phyloP scores from a whole-genome alignment of 352 stramenopile genomes.

The Thalassiosira tumida region DNA sequence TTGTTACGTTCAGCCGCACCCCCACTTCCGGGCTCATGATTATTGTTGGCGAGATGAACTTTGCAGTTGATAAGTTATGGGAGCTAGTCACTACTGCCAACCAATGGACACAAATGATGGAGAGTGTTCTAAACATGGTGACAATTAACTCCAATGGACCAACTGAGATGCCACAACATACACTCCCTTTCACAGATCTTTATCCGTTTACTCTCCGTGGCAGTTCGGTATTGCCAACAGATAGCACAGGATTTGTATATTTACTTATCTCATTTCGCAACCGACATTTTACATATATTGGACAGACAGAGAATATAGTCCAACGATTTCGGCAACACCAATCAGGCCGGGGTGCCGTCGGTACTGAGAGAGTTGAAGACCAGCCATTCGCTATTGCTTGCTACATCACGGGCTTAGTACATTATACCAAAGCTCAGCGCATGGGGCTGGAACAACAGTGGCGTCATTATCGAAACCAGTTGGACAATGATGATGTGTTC shows the following conservation, averaged over 20 bases:
- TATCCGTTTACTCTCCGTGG: conserved; percentile 18
- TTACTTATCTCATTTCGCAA: not conserved
- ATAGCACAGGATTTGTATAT: conserved; percentile 25
- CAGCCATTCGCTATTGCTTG: conserved; percentile 3
- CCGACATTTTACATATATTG: conserved; percentile 3
- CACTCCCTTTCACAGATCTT: not conserved
- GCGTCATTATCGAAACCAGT: not conserved
- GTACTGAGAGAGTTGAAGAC: not conserved
- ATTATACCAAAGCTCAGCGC: not conserved
- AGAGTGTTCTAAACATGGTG: conserved; percentile 20
- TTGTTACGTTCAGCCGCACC: conserved; percentile 24
- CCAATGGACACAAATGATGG: conserved; percentile 36
- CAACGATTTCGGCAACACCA: conserved; percentile 16
- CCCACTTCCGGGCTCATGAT: conserved; percentile 9
- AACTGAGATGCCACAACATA: conserved; percentile 6
- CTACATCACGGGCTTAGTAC: not conserved
- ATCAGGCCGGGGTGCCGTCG: not conserved
- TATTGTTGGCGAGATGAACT: conserved; percentile 27
- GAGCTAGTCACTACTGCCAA: conserved; percentile 29
- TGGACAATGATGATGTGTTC: not conserved
- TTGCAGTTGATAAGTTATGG: conserved; percentile 47
- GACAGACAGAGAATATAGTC: not conserved
- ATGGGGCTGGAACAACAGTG: not conserved
- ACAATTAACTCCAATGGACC: conserved; percentile 23
- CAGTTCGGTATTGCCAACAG: conserved; percentile 1